Evolutionary conservation across 129 eudicot species (phyloP), one percentile per base, ranked within the genome.

Genomic region (Kitagawia praeruptora): DNA sequence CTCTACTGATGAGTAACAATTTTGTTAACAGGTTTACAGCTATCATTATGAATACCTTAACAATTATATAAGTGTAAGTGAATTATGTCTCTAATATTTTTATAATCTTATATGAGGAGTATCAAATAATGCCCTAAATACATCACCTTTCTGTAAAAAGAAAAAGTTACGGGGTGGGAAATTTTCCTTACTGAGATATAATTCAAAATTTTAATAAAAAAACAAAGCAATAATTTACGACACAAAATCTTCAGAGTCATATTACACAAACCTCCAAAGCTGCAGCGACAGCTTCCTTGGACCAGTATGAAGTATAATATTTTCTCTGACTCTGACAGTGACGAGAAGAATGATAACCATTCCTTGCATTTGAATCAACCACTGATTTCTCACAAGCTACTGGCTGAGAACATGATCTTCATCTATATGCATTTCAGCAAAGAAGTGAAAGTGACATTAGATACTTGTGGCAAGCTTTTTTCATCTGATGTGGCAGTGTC

Each of bases 91-190:
- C 38, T 14, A 66, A 1, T 66, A 11, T 2, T 56, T 3, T 28
- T 11, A 27, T 28, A 66, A 27, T 63, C 23, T 66, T 34, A 31
- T 2, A 12, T 10, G 41, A 31, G 39, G 10, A 66, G 31, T 96
- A 78, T 91, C 93, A 80, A 95, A 85, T 73, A 82, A 70, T 61
- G 99, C 85, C 83, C 83, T 85, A 83, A 88, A 87, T 54, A 87
- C 81, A 63, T 86, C 81, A 47, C 97, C 99, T 80, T 79, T 89
- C 97, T 95, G 92, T 84, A 85, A 81, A 86, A 45, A 53, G 13
- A 82, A 46, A 70, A 49, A 56, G 13, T 39, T 9, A 51, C 7
- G 14, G 2, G 72, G 31, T 75, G 45, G 37, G 27, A 79, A 11
- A 49, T 78, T 40, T 16, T 8, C 10, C 41, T 77, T 37, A 45